A percentile compares a stretch with the other conserved stretches of the same genome.
Evolutionary conservation across 805 yeast species (phyloP).

Genomic region (Yamadazyma insecticola): DNA sequence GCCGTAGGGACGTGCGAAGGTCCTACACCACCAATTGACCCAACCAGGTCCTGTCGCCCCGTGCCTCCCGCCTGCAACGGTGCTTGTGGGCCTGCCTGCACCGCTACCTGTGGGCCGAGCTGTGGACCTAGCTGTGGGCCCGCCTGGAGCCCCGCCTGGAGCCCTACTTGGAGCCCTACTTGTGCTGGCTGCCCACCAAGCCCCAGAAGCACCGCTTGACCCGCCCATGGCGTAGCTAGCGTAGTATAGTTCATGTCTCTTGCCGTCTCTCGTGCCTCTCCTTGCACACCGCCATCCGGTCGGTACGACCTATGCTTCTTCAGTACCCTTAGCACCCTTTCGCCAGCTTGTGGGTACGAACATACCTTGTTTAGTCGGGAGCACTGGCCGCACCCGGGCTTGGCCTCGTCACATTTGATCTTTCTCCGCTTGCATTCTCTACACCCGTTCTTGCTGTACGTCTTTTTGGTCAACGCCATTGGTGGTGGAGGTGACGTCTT

Average conservation of each 20-base stretch:
- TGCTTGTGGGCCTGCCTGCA: neutral
- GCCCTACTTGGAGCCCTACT: neutral
- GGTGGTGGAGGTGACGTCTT: too few relatives aligned
- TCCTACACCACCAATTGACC: too few relatives aligned
- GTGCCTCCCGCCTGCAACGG: too few relatives aligned
- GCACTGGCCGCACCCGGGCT: slow-evolving; percentile 34
- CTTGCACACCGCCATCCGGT: too few relatives aligned
- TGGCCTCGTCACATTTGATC: slow-evolving; percentile 38
- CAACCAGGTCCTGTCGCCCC: too few relatives aligned
- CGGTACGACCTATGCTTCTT: too few relatives aligned
- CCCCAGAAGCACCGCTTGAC: neutral
- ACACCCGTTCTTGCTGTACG: slow-evolving; percentile 37
- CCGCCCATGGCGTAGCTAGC: neutral
- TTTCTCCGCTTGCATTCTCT: slow-evolving; percentile 40
- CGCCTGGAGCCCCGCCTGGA: neutral
- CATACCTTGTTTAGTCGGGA: slow-evolving; percentile 30
- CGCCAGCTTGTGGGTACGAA: slow-evolving; percentile 32
- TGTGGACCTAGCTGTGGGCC: neutral
- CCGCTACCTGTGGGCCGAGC: neutral
- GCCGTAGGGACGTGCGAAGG: too few relatives aligned
- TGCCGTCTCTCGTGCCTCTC: too few relatives aligned
- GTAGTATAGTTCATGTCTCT: too few relatives aligned
- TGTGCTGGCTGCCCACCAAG: neutral
- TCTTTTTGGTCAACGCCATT: too few relatives aligned
- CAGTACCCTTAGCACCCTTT: slow-evolving; percentile 32